Evolutionary conservation across 768 basidiomycete genomes (phyloP), one percentile per base, ranked within the genome.

Genomic region (Rhizopogon vulgaris): DNA sequence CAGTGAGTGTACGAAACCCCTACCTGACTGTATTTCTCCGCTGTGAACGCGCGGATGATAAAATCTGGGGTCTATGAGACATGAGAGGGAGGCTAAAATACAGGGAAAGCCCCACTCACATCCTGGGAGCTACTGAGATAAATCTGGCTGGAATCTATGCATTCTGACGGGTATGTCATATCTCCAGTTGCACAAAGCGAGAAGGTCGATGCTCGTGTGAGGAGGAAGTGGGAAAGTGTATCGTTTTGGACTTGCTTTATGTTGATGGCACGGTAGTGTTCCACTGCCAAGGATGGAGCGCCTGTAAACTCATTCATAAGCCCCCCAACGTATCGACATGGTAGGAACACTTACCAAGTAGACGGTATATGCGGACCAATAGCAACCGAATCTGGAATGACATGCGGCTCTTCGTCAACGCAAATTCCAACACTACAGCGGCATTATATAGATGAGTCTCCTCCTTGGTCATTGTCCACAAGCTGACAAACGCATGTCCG

Each of bases 211-310:
- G 85, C 79, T 18, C 92, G 80, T 17, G 87, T 82, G 38, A 93
- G 77, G 48, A 93, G 68, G 50, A 90, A 78, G 63, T 95, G 90
- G 1, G 90, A 90, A 7, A 96, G 73, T 1, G 94, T 95, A 61
- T 96, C 94, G 52, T 86, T 79, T 64, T 95, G 92, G 22, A 94
- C 78, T 60, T 90, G 87, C 64, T 93, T 93, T 55, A 90, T 73
- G 54, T 84, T 82, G 72, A 94, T 75, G 22, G 73, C 70, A 27
- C 83, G 82, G 63, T 91, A 94, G 61, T 94, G 90, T 49, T 90
- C 84, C 56, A 92, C 57, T 3, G 89, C 84, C 38, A 82, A 68
- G 4, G 82, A 78, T 0, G 90, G 76, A 14, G 87, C 85, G 52
- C 88, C 91, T 92, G 58, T 11, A 17, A 11, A 25, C 12, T 9